Evolutionary conservation across 2,329 filamentous ascomycete species (phyloP).

Genomic region (Penicillium freii): DNA sequence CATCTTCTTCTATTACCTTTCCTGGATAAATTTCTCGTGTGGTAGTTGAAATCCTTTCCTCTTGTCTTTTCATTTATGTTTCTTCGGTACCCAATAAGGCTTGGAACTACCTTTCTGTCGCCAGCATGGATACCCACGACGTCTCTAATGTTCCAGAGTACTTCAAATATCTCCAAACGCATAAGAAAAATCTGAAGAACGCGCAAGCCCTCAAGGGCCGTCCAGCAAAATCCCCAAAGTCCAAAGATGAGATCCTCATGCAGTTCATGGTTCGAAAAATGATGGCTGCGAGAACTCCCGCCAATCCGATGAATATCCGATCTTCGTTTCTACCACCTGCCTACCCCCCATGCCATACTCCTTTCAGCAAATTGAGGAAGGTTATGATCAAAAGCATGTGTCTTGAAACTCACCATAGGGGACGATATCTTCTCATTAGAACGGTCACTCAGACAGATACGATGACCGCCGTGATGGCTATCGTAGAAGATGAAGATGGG

Average conservation of each 20-base stretch:
- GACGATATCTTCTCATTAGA: conserved; percentile 35
- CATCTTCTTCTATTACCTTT: not conserved
- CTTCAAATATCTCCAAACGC: conserved; percentile 4
- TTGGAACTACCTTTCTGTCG: not conserved
- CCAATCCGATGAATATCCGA: not conserved
- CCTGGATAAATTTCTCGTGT: not conserved
- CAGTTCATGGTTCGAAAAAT: conserved; percentile 11
- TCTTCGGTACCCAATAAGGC: not conserved
- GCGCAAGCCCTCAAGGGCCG: conserved; percentile 16
- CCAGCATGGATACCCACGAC: conserved; percentile 19
- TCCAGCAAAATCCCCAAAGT: conserved; percentile 7
- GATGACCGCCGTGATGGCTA: conserved; percentile 34
- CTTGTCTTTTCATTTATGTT: not conserved
- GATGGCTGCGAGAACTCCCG: not conserved
- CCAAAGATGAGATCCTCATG: conserved; percentile 17
- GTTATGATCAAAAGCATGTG: conserved; percentile 33
- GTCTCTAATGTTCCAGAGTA: conserved; percentile 13
- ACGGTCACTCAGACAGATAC: conserved; percentile 29
- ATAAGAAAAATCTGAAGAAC: conserved; percentile 14
- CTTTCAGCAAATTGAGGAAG: conserved; percentile 22
- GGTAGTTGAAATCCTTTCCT: not conserved
- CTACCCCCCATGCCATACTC: conserved; percentile 19
- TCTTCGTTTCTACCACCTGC: conserved; percentile 20
- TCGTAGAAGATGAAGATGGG: conserved; percentile 44
- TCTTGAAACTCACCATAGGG: conserved; percentile 45